phyloP scores from a whole-genome alignment of 2,329 filamentous ascomycete genomes.

The Stemphylium lycopersici region DNA sequence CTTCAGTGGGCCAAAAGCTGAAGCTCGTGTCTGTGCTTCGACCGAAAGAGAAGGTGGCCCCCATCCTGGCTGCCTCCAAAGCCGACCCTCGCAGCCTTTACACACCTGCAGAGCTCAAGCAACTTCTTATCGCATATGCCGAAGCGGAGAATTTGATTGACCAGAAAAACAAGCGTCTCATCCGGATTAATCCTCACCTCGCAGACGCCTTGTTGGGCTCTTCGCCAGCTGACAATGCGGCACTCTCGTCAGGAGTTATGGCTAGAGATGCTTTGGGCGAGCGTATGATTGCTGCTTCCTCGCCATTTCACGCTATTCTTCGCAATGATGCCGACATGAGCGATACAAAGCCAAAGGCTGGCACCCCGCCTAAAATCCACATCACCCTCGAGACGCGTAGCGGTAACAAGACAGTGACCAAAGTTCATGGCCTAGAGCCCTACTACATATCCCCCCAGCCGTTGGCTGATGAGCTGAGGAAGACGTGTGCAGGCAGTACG shows the following conservation, averaged over 20 bases:
- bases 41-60: slow-evolving; percentile 63
- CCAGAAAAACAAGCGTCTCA: slow-evolving; percentile 64
- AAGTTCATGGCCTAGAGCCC: slow-evolving; percentile 65
- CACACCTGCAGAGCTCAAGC: slow-evolving; percentile 64
- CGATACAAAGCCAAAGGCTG: slow-evolving; percentile 64
- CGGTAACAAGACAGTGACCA: slow-evolving; percentile 70
- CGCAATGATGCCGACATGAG: slow-evolving; percentile 52
- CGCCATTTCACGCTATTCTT: slow-evolving; percentile 64
- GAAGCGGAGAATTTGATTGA: slow-evolving; percentile 63
- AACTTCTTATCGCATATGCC: slow-evolving; percentile 63
- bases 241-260: slow-evolving; percentile 63
- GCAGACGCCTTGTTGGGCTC: slow-evolving; percentile 65
- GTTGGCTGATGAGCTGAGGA: slow-evolving; percentile 69
- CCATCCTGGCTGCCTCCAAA: slow-evolving; percentile 59
- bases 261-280: slow-evolving; percentile 66
- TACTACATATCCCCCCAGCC: slow-evolving; percentile 66
- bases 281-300: slow-evolving; percentile 62
- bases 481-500: slow-evolving; percentile 71
- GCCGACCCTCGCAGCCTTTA: slow-evolving; percentile 62
- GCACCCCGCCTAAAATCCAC: slow-evolving; percentile 64
- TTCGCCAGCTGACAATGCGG: slow-evolving; percentile 61
- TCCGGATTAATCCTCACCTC: slow-evolving; percentile 67
- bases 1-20: slow-evolving; percentile 55
- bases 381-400: slow-evolving; percentile 68
- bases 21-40: slow-evolving; percentile 62